Conservation (phyloP, 192 early-diverging fungal species). For the Gonapodya prolifera region DNA sequence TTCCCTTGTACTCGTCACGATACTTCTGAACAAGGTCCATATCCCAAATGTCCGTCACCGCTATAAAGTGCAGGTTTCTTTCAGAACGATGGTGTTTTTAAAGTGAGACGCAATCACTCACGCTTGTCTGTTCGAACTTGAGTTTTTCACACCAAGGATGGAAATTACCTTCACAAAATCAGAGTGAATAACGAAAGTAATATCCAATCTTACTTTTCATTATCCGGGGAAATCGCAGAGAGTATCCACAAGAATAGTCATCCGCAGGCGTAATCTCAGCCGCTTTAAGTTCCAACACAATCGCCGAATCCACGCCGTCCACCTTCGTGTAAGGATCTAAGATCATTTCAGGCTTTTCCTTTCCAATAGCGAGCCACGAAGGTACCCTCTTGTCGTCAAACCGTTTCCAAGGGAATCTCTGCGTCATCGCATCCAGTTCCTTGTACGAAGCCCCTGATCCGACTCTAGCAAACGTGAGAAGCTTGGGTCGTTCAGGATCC, state of each 20-base stretch:
- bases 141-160: neutral
- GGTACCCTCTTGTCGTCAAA: neutral
- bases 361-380: neutral
- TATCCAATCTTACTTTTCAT: neutral
- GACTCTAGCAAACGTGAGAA: neutral
- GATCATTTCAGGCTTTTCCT: constrained; percentile 1
- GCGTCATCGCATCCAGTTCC: neutral
- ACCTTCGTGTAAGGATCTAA: neutral
- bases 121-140: neutral
- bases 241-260: neutral
- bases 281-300: neutral
- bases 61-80: too few relatives aligned
- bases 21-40: neutral
- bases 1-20: neutral
- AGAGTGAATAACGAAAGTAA: neutral
- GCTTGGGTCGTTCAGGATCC: neutral
- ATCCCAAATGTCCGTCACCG: neutral
- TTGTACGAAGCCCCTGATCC: neutral
- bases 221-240: constrained; percentile 2
- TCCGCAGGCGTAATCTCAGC: neutral
- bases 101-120: neutral
- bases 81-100: neutral
- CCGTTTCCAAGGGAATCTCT: neutral
- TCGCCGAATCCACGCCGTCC: neutral
- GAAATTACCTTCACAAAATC: too few relatives aligned